Evolutionary conservation across 192 early-diverging fungal species (phyloP).

Genomic region (Coemansia sp.): DNA sequence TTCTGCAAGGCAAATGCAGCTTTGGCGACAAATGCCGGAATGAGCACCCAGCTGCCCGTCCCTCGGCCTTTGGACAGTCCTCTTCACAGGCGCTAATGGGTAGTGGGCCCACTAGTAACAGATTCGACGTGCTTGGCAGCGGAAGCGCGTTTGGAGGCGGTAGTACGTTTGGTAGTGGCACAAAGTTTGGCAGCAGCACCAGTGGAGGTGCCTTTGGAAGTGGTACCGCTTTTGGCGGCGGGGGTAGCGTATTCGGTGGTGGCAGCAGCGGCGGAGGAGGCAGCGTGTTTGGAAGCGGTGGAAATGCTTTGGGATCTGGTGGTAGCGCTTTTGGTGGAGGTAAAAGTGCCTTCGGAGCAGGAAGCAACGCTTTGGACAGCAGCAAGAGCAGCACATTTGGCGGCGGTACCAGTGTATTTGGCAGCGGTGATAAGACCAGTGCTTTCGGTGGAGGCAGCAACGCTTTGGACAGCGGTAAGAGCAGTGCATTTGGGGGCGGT

Average conservation of each 20-base stretch:
- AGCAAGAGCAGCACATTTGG: neutral
- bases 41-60: constrained; percentile 56
- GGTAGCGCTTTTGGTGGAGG: constrained; percentile 16
- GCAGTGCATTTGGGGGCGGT: neutral
- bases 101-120: constrained; percentile 42
- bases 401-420: neutral
- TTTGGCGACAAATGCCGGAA: constrained; percentile 62
- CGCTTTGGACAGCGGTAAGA: neutral
- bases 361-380: neutral
- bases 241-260: neutral
- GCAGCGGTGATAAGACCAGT: neutral
- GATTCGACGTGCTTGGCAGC: constrained; percentile 10
- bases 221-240: neutral
- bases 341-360: neutral
- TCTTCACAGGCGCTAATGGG: constrained; percentile 41
- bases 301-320: constrained; percentile 29
- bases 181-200: neutral
- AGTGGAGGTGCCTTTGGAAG: neutral
- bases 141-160: constrained; percentile 5
- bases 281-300: constrained; percentile 10
- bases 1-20: constrained; percentile 61
- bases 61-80: constrained; percentile 52
- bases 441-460: neutral
- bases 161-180: constrained; percentile 10
- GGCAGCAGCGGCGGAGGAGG: neutral